These are phyloP conservation scores for Syzygium oleosum DNA, from an alignment of 345 rosid species.

Conservation along the genomic window DNA sequence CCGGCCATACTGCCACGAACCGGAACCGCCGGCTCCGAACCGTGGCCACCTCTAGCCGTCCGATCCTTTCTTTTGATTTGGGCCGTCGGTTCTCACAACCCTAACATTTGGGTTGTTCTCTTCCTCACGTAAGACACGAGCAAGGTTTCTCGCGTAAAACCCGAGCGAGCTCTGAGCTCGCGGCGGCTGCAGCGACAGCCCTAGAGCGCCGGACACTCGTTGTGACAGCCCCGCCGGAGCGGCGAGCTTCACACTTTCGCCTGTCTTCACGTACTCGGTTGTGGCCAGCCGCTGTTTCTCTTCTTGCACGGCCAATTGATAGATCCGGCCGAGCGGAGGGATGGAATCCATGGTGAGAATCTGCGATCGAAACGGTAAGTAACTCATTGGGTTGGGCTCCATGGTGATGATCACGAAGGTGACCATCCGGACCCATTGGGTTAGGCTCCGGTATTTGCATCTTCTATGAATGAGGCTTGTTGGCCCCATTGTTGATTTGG, in stretches of 20 bases:
- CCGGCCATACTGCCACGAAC: no score
- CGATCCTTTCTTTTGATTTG: no score
- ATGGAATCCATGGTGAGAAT: accelerated
- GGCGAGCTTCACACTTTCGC: accelerated
- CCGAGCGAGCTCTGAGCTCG: no score
- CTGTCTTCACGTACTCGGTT: neutral
- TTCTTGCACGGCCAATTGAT: neutral
- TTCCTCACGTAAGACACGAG: neutral
- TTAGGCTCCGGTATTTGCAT: accelerated
- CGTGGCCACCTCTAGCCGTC: no score
- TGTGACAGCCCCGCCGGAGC: accelerated
- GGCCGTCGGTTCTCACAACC: no score
- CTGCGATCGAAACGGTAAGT: accelerated
- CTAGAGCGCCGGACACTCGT: accelerated
- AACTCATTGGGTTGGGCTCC: accelerated
- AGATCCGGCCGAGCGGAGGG: neutral
- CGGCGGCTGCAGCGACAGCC: accelerated
- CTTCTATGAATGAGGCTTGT: neutral
- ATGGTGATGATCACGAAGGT: neutral
- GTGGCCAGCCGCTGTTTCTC: accelerated
- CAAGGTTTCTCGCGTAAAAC: no score
- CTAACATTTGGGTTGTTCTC: neutral
- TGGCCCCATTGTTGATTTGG: neutral
- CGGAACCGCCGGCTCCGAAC: no score
- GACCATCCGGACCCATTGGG: neutral